Conservation (phyloP, 306 rosid genomes). For the Castanea crenata region DNA sequence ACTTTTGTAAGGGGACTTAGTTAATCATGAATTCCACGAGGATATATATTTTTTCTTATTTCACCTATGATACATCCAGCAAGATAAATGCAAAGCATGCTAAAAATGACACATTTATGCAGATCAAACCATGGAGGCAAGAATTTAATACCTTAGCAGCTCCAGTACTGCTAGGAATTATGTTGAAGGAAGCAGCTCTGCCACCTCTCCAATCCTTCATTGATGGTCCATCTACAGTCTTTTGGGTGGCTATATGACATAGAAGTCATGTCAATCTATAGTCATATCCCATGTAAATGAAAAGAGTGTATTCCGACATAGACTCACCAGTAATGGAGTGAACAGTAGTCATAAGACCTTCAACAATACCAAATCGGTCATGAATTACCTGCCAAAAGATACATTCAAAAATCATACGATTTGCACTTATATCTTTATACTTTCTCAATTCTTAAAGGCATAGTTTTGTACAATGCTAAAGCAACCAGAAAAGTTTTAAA, state of each 20-base stretch:
- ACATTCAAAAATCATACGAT: background rate
- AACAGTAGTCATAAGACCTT: constrained; percentile 92
- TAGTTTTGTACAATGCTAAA: background rate
- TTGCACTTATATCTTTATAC: background rate
- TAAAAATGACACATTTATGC: background rate
- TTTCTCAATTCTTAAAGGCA: background rate
- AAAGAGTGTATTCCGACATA: constrained; percentile 2
- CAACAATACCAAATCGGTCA: constrained; percentile 80
- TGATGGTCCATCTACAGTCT: constrained; percentile 97
- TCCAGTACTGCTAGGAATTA: constrained; percentile 95
- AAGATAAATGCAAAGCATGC: too few relatives aligned
- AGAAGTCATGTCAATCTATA: background rate
- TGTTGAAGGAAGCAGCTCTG: constrained; percentile 91
- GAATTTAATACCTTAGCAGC: constrained; percentile 71
- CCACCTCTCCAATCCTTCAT: constrained; percentile 97
- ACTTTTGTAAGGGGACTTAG: too few relatives aligned
- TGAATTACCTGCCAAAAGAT: constrained; percentile 53
- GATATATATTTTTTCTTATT: too few relatives aligned
- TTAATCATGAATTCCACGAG: too few relatives aligned
- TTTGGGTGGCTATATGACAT: constrained; percentile 65
- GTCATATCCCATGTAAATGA: background rate
- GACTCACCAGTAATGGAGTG: constrained; percentile 77
- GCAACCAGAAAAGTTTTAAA: background rate
- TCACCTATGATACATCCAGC: too few relatives aligned
- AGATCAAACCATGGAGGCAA: background rate